Evolutionary conservation across 2,329 filamentous ascomycete genomes (phyloP), one percentile per base, ranked within the genome.

Genomic region (Ophiostoma perfectum): DNA sequence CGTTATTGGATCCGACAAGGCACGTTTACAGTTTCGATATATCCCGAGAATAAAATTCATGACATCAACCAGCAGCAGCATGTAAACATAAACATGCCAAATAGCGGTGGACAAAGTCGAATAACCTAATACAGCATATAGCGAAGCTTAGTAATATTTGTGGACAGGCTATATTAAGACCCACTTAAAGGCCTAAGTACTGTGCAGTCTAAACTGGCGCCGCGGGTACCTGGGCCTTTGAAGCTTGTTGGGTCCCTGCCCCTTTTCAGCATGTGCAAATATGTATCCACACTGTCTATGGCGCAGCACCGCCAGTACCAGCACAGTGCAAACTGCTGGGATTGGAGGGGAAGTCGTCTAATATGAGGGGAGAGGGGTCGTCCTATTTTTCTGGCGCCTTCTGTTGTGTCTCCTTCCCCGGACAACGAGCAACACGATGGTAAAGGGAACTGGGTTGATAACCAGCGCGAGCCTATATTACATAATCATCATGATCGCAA

Each of bases 351-450:
- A 55, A 55, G 49, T 36, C 27, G 45, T 47, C 45, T 16, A 47
- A 5, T 44, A 66, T 66, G 69, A 66, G 70, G 70, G 42, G 68
- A 44, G 70, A 71, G 70, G 71, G 67, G 70, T 70, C 16, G 45
- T 45, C 49, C 18, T 55, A 27, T n/a, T 69, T 66, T 62, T 62
- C 58, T 62, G 58, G 58, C 62, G 47, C 63, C 58, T 27, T 67
- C 62, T 27, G 12, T 52, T 55, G 63, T 55, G n/a, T 36, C 49
- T 55, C 27, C 70, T 70, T 67, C 68, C 70, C 70, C 69, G 52
- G 70, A 72, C 70, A 68, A 67, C 67, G 66, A 68, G 58, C 63
- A 67, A 52, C 69, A 68, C 68, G 52, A 67, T 44, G 49, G 62
- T 66, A 58, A 67, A 60, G 66, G 60, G 65, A 55, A 69, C 41